Evolutionary conservation across 2,329 filamentous ascomycete species (phyloP), one percentile per base, ranked within the genome.

Genomic region (Incumbomyces delicatus): DNA sequence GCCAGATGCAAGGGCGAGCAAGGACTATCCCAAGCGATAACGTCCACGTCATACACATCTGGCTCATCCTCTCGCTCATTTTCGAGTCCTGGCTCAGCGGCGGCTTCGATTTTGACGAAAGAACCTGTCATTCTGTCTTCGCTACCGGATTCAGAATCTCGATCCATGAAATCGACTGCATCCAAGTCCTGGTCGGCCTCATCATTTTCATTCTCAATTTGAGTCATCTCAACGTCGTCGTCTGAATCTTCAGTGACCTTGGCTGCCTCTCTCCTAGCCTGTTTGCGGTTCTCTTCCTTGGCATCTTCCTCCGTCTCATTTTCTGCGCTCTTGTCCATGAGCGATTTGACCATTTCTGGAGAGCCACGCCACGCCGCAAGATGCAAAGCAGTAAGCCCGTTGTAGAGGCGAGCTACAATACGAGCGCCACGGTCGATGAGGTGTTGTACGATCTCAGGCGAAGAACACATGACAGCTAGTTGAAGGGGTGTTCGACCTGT

Each of bases 351-450:
- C 52, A 92, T 89, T 14, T 81, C 77, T 1, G 68, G 60, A 52
- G 79, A 68, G 0, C 87, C 87, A 17, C 82, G 75, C 37, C 79
- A 75, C 14, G 85, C 84, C 14, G 87, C 87, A 27, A 94, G 69
- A 62, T 94, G 87, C n/a, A 94, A 71, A 7, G 87, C 83, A 2
- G 86, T 94, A 54, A 78, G 77, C 2, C 87, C 87, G 61, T 92
- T 87, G 0, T 83, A 84, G 33, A 94, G 62, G 41, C 87, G 78
- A 41, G 85, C 75, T 18, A 87, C 77, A 18, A 94, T 66, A 13
- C 86, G 77, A 30, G 85, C 81, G 2, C 83, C 85, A 48, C 79
- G 72, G 51, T 88, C 75, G 20, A 94, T 77, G 1, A 94, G 72
- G 40, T 70, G 75, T 51, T 83, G 73, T 1, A 92, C 83, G 48